A percentile compares a stretch with the other conserved stretches of the same genome.
These are phyloP conservation scores for Cephalotrichum gorgonifer DNA, from an alignment of 2,329 filamentous ascomycete species.

Conservation along the genomic window DNA sequence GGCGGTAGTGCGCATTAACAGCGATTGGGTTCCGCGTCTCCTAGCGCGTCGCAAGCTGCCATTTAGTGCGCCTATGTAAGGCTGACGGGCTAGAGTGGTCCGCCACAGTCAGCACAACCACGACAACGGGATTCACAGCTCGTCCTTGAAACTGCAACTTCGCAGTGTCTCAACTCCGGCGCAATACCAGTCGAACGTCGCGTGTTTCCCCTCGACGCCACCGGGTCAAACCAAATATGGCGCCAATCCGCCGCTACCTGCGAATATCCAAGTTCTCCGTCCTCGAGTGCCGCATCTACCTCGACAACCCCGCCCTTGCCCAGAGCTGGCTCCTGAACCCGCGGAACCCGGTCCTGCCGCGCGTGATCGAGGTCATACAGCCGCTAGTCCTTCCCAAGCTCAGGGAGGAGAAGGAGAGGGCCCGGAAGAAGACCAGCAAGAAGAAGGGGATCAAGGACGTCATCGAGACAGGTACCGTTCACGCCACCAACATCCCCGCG, in stretches of 20 bases:
- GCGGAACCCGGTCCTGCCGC: conserved; percentile 64
- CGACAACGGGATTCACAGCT: background rate
- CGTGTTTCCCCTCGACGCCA: background rate
- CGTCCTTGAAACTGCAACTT: background rate
- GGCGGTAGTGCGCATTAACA: background rate
- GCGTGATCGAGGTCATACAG: conserved; percentile 74
- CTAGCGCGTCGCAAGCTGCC: background rate
- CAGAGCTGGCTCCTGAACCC: conserved; percentile 77
- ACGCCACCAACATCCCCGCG: background rate
- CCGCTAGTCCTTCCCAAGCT: conserved; percentile 85
- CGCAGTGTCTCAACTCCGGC: background rate
- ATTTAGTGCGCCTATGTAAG: conserved; percentile 5
- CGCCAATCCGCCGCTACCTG: conserved; percentile 79
- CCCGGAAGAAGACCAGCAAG: conserved; percentile 60
- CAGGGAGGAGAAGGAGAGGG: conserved; percentile 61
- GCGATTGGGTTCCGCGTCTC: background rate
- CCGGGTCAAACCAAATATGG: conserved; percentile 44
- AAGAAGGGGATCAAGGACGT: conserved; percentile 75
- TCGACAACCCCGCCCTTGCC: conserved; percentile 77
- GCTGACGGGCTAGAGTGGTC: conserved; percentile 7
- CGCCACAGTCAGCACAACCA: background rate
- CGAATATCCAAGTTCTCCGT: conserved; percentile 89
- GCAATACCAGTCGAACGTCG: background rate
- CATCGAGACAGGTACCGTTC: conserved; percentile 55
- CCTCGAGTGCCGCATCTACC: conserved; percentile 92